A percentile compares a stretch with the other conserved stretches of the same genome.
Conservation (phyloP, 352 stramenopile species). For the Globisporangium irregulare region DNA sequence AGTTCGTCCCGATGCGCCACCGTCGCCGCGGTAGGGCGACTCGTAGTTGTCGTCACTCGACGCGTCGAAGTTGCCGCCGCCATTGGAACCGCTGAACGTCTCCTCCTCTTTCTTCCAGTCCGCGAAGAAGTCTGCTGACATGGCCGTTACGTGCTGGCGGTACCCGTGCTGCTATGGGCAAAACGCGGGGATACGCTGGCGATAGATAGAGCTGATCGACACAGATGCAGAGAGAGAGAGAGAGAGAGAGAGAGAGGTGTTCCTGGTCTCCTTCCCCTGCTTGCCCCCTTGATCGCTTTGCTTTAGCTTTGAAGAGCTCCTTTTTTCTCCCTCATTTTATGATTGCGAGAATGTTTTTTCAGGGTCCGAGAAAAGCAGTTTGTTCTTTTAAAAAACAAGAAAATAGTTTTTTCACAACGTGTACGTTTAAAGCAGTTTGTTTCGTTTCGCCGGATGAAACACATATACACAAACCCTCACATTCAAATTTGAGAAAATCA, state of each 20-base stretch:
- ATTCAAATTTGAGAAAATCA: too few relatives aligned
- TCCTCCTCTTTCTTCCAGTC: constrained; percentile 87
- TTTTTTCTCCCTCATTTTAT: neutral
- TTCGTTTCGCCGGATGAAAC: too few relatives aligned
- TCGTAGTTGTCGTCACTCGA: constrained; percentile 30
- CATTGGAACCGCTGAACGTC: constrained; percentile 18
- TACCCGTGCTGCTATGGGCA: neutral
- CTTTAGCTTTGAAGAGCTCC: neutral
- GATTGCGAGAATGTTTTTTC: too few relatives aligned
- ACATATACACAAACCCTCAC: too few relatives aligned
- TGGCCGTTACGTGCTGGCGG: constrained; percentile 22
- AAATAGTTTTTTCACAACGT: too few relatives aligned
- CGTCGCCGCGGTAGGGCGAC: constrained; percentile 32
- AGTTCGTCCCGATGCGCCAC: constrained; percentile 24
- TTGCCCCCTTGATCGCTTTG: neutral
- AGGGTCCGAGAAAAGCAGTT: too few relatives aligned
- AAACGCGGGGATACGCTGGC: neutral
- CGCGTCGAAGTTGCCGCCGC: constrained; percentile 16
- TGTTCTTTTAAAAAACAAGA: too few relatives aligned
- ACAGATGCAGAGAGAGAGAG: neutral
- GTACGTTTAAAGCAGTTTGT: too few relatives aligned
- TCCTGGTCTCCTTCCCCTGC: neutral
- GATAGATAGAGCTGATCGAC: neutral
- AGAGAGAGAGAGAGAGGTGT: neutral
- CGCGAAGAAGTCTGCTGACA: constrained; percentile 88